These are phyloP conservation scores for Jaenimonas drosophilae DNA, from an alignment of 208 protist species.

Conservation along the genomic window DNA sequence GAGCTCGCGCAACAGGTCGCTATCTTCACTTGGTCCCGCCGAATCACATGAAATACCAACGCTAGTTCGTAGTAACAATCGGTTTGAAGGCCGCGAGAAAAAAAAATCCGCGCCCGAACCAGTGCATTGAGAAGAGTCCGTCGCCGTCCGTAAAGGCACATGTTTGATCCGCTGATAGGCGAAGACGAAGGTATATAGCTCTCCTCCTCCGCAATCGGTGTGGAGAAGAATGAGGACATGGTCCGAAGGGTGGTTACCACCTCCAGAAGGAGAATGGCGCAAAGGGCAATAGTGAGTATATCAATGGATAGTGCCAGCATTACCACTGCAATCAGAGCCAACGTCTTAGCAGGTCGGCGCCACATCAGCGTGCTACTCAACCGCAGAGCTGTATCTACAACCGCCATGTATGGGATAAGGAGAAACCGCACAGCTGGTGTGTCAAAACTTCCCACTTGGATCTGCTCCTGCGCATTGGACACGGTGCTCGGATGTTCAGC, in stretches of 20 bases:
- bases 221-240: conserved; percentile 39
- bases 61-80: conserved; percentile 77
- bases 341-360: conserved; percentile 42
- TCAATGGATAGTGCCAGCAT: conserved; percentile 30
- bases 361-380: conserved; percentile 51
- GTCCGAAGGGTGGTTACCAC: conserved; percentile 27
- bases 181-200: conserved; percentile 9
- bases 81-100: conserved; percentile 56
- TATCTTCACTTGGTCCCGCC: conserved; percentile 17
- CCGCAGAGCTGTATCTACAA: conserved; percentile 43
- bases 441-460: conserved; percentile 2
- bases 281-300: conserved; percentile 32
- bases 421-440: conserved; percentile 50
- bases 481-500: background rate
- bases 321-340: conserved; percentile 40
- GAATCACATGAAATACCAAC: conserved; percentile 36
- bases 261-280: conserved; percentile 27
- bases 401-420: conserved; percentile 65
- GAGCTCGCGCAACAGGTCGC: conserved; percentile 9
- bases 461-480: background rate
- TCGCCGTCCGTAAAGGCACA: conserved; percentile 59
- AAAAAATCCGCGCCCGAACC: conserved; percentile 64
- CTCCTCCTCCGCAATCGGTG: conserved; percentile 17
- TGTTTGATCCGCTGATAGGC: conserved; percentile 14
- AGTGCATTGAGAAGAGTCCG: conserved; percentile 67